A percentile compares a stretch with the other conserved stretches of the same genome.
phyloP scores from a whole-genome alignment of 1,139 yeast species.

The Suhomyces anneliseae region DNA sequence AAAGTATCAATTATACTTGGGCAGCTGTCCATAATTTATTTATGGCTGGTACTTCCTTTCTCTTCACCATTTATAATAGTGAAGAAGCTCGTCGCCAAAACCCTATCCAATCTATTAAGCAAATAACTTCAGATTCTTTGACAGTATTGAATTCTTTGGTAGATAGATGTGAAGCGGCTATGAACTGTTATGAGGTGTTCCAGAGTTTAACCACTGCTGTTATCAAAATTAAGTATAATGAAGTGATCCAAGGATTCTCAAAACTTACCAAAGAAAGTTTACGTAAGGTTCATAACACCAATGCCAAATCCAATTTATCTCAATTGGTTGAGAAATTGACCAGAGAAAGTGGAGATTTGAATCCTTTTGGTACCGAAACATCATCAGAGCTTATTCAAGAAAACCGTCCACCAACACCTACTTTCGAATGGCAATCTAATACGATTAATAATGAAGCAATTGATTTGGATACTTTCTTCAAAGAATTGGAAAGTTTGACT shows the following conservation, averaged over 20 bases:
- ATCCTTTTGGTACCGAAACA: constrained; percentile 1
- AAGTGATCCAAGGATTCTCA: constrained; percentile 29
- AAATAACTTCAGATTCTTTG: constrained; percentile 56
- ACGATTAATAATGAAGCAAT: constrained; percentile 11
- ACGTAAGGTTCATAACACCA: constrained; percentile 30
- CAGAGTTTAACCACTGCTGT: constrained; percentile 73
- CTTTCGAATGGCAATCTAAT: constrained; percentile 32
- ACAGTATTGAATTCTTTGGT: constrained; percentile 60
- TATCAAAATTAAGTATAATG: constrained; percentile 58
- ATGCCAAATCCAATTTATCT: constrained; percentile 40
- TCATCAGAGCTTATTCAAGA: neutral
- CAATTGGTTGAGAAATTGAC: constrained; percentile 32
- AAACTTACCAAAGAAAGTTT: constrained; percentile 18
- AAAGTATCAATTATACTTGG: constrained; percentile 83
- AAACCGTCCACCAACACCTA: constrained; percentile 13
- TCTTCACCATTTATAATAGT: constrained; percentile 73
- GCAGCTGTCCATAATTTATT: constrained; percentile 87
- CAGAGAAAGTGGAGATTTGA: constrained; percentile 1
- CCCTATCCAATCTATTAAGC: constrained; percentile 53
- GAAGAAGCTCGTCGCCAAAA: constrained; percentile 50
- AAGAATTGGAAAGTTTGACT: constrained; percentile 34
- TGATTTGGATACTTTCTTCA: constrained; percentile 46
- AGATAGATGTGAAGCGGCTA: constrained; percentile 79
- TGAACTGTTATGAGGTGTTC: constrained; percentile 67
- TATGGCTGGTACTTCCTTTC: constrained; percentile 84